phyloP scores from a whole-genome alignment of 495 filamentous ascomycete genomes.

The Xylaria nigripes region DNA sequence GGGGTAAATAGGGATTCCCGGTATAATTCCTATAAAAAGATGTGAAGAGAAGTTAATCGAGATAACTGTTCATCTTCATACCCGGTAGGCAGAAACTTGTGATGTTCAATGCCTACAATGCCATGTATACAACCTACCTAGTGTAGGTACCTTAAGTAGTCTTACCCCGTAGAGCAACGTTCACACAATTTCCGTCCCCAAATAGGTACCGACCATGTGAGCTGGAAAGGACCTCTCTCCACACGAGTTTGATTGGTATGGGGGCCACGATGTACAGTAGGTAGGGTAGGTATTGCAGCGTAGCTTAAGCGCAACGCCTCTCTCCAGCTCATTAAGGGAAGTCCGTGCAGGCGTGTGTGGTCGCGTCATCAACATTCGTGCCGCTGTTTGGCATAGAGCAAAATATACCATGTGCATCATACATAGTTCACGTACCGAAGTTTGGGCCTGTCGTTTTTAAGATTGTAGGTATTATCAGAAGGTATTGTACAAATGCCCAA shows the following conservation, averaged over 20 bases:
- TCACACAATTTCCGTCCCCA: constrained; percentile 5
- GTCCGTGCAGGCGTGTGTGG: background rate
- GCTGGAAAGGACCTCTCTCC: constrained; percentile 1
- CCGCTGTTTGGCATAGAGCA: constrained; percentile 1
- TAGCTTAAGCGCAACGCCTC: background rate
- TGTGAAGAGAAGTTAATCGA: background rate
- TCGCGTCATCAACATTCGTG: constrained; percentile 7
- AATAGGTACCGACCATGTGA: constrained; percentile 2
- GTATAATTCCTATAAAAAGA: background rate
- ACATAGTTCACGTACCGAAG: background rate
- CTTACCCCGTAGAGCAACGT: background rate
- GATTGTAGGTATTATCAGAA: background rate
- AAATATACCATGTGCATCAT: background rate
- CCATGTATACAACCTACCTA: too few species aligned
- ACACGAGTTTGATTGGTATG: constrained; percentile 6
- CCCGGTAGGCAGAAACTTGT: too few species aligned
- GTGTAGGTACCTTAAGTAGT: too few species aligned
- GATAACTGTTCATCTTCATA: background rate
- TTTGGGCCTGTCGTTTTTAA: background rate
- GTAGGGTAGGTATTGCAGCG: too few species aligned
- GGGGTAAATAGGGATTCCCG: background rate
- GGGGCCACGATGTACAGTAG: too few species aligned
- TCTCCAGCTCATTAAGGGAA: background rate
- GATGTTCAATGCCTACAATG: too few species aligned
- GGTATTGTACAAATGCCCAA: background rate